phyloP scores from a whole-genome alignment of 768 basidiomycete species.

The Asterophora parasitica region DNA sequence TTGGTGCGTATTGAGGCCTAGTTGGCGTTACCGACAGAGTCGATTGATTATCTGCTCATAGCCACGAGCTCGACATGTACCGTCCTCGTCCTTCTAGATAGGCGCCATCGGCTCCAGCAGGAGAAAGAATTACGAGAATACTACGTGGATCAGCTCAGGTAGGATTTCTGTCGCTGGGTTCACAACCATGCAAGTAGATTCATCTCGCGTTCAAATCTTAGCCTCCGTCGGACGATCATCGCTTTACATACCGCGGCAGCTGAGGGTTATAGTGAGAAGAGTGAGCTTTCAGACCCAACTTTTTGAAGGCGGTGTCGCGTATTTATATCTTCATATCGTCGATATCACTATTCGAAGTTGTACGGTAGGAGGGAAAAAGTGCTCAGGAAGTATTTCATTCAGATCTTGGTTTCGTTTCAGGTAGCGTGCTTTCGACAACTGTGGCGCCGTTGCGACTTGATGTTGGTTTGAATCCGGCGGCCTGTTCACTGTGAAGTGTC shows the following conservation, averaged over 20 bases:
- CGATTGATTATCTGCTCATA: too few relatives aligned
- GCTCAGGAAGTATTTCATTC: too few relatives aligned
- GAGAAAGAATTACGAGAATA: slow-evolving; percentile 42
- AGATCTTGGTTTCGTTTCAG: too few relatives aligned
- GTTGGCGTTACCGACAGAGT: too few relatives aligned
- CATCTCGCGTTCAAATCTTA: slow-evolving; percentile 10
- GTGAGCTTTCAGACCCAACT: not conserved
- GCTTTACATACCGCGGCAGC: slow-evolving; percentile 30
- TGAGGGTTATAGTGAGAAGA: slow-evolving; percentile 14
- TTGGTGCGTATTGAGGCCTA: slow-evolving; percentile 30
- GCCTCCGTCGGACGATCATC: slow-evolving; percentile 31
- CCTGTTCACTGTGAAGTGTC: not conserved
- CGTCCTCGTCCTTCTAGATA: slow-evolving; percentile 36
- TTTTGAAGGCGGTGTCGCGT: not conserved
- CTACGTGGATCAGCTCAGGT: slow-evolving; percentile 45
- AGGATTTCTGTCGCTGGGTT: slow-evolving; percentile 2
- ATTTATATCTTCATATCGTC: too few relatives aligned
- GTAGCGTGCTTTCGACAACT: too few relatives aligned
- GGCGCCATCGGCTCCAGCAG: slow-evolving; percentile 31
- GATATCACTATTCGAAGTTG: too few relatives aligned
- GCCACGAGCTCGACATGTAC: slow-evolving; percentile 34
- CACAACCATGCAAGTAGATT: not conserved
- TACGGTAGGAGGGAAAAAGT: too few relatives aligned
- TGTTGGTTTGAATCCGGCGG: too few relatives aligned
- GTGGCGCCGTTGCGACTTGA: too few relatives aligned